phyloP scores from a whole-genome alignment of 2,329 filamentous ascomycete genomes.

The Cadophora luteo-olivacea region DNA sequence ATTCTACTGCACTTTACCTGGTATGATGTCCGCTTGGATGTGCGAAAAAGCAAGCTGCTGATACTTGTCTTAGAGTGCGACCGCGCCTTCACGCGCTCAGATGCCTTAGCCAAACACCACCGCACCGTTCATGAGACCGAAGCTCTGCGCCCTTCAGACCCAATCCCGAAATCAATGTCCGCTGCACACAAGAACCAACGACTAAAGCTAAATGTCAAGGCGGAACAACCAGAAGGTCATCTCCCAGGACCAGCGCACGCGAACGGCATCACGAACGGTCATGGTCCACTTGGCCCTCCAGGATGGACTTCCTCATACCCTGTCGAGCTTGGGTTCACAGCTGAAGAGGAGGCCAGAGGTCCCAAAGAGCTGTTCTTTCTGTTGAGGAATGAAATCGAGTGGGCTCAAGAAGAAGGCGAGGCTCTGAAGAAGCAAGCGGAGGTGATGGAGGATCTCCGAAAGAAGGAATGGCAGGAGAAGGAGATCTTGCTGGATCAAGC shows the following conservation, averaged over 20 bases:
- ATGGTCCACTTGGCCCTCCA: conserved; percentile 28
- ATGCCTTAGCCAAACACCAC: conserved; percentile 97
- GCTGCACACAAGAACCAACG: conserved; percentile 52
- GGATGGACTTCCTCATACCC: conserved; percentile 45
- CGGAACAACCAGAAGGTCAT: conserved; percentile 57
- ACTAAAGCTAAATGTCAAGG: conserved; percentile 68
- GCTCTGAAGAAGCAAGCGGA: conserved; percentile 69
- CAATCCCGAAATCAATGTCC: conserved; percentile 74
- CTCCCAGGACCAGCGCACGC: conserved; percentile 57
- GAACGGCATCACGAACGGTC: conserved; percentile 43
- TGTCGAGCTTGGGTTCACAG: conserved; percentile 64
- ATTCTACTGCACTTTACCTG: conserved; percentile 94
- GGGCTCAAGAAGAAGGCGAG: conserved; percentile 73
- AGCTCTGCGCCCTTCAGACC: conserved; percentile 80
- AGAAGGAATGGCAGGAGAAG: conserved; percentile 80
- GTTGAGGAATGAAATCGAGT: conserved; percentile 69
- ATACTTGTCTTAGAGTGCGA: conserved; percentile 77
- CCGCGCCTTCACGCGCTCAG: conserved; percentile 92
- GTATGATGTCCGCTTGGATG: conserved; percentile 55
- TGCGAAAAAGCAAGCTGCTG: conserved; percentile 27
- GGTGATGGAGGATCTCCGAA: conserved; percentile 68
- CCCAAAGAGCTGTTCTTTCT: conserved; percentile 71
- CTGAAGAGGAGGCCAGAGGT: conserved; percentile 66
- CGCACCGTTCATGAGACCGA: conserved; percentile 98
- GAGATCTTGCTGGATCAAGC: conserved; percentile 79